phyloP scores from a whole-genome alignment of 371 early-diverging fungal species.

The Lichtheimia ramosa region DNA sequence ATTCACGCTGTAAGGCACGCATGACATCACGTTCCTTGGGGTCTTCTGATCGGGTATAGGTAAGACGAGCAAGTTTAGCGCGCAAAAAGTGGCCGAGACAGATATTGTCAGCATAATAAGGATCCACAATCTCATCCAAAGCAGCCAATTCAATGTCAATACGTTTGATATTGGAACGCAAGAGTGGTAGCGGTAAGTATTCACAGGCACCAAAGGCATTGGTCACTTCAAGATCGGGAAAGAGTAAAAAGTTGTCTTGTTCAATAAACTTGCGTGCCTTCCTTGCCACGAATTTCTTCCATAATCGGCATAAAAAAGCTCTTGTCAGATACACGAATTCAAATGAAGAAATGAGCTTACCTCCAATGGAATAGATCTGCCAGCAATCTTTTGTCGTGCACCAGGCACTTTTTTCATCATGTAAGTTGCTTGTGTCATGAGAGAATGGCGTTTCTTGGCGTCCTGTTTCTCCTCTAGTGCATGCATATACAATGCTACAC shows the following conservation, averaged over 20 bases:
- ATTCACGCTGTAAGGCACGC: conserved; percentile 14
- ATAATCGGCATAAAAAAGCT: too few species aligned
- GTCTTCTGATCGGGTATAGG: conserved; percentile 4
- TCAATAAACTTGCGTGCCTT: conserved; percentile 65
- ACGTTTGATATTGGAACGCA: conserved; percentile 36
- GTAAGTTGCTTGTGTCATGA: conserved; percentile 15
- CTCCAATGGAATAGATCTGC: conserved; percentile 72
- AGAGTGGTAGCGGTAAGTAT: conserved; percentile 41
- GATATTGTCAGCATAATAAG: conserved; percentile 52
- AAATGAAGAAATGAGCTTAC: conserved; percentile 12
- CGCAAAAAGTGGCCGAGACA: conserved; percentile 61
- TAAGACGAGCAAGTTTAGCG: conserved; percentile 47
- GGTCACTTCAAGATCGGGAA: conserved; percentile 66
- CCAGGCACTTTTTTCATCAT: conserved; percentile 57
- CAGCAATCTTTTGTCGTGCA: conserved; percentile 65
- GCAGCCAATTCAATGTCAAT: conserved; percentile 37
- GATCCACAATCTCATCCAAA: conserved; percentile 4
- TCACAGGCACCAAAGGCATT: conserved; percentile 60
- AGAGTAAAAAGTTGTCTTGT: conserved; percentile 55
- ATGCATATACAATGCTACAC: conserved; percentile 44
- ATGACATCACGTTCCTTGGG: conserved; percentile 6
- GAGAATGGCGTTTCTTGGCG: conserved; percentile 1
- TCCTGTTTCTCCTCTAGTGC: conserved; percentile 6
- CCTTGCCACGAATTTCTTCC: conserved; percentile 65
- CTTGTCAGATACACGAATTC: too few species aligned